A percentile compares a stretch with the other conserved stretches of the same genome.
Conservation (phyloP, 352 stramenopile genomes). For the Globisporangium spiculum region DNA sequence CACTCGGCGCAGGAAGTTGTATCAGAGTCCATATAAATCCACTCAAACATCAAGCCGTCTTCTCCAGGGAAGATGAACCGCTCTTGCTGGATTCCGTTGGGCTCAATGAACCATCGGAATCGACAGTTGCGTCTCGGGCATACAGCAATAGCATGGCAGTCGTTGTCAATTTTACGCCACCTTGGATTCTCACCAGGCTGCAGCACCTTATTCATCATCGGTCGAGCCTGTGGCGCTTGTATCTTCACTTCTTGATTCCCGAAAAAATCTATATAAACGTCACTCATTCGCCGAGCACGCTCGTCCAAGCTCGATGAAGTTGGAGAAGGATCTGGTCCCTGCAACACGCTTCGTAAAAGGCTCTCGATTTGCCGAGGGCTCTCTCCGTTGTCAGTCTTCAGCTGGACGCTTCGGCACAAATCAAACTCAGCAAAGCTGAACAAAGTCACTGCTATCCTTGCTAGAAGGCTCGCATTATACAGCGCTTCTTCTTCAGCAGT, state of each 20-base stretch:
- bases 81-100: conserved; percentile 4
- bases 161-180: conserved; percentile 4
- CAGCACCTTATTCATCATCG: not conserved
- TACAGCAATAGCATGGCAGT: conserved; percentile 1
- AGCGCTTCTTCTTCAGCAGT: not conserved
- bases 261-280: not conserved
- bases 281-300: not conserved
- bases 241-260: not conserved
- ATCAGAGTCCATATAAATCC: conserved; percentile 18
- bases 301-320: not conserved
- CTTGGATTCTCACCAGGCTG: not conserved
- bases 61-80: conserved; percentile 24
- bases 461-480: not conserved
- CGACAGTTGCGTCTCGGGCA: not conserved
- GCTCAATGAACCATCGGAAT: conserved; percentile 25
- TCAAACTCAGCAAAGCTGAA: conserved; percentile 6
- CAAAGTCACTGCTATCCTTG: not conserved
- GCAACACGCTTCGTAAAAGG: conserved; percentile 1
- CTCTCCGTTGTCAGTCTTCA: not conserved
- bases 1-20: not conserved
- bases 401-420: not conserved
- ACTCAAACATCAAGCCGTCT: conserved; percentile 24
- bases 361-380: not conserved
- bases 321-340: not conserved
- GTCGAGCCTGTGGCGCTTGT: not conserved